Conservation (phyloP, 2,329 filamentous ascomycete species). For the Alternaria brassicicola region DNA sequence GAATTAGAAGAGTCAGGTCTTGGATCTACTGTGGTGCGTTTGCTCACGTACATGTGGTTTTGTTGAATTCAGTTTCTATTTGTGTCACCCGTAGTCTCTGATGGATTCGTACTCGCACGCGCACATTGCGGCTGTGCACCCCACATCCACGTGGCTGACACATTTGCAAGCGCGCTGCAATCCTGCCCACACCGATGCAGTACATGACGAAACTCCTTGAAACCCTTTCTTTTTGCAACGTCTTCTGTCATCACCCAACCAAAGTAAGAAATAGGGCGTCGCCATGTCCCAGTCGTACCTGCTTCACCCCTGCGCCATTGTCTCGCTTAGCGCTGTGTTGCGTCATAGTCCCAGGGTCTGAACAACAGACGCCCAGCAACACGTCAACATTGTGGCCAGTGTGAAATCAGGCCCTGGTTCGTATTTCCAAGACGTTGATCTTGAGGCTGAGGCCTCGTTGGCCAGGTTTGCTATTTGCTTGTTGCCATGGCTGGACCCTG, state of each 20-base stretch:
- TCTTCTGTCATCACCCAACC: not conserved
- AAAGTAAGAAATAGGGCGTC: not conserved
- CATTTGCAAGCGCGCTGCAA: not conserved
- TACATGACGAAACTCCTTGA: not conserved
- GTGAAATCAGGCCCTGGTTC: conserved; percentile 16
- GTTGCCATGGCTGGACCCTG: conserved; percentile 17
- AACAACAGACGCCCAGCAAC: conserved; percentile 19
- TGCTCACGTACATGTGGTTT: not conserved
- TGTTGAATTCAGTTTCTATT: not conserved
- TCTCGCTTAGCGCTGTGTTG: conserved; percentile 18
- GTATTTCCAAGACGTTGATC: conserved; percentile 14
- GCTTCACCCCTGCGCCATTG: conserved; percentile 22
- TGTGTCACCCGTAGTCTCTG: not conserved
- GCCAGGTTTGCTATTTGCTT: conserved; percentile 18
- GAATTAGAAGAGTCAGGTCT: conserved; percentile 17
- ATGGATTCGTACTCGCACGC: conserved; percentile 4
- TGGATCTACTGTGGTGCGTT: conserved; percentile 2
- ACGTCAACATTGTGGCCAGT: conserved; percentile 30
- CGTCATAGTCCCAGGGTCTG: conserved; percentile 22
- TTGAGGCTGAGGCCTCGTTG: conserved; percentile 25
- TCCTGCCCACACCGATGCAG: not conserved
- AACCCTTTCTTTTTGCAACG: conserved; percentile 1
- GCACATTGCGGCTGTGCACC: conserved; percentile 10
- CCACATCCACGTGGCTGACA: conserved; percentile 5
- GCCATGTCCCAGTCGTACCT: conserved; percentile 10